Evolutionary conservation across 2,329 filamentous ascomycete genomes (phyloP).

Genomic region (Monilinia laxa): DNA sequence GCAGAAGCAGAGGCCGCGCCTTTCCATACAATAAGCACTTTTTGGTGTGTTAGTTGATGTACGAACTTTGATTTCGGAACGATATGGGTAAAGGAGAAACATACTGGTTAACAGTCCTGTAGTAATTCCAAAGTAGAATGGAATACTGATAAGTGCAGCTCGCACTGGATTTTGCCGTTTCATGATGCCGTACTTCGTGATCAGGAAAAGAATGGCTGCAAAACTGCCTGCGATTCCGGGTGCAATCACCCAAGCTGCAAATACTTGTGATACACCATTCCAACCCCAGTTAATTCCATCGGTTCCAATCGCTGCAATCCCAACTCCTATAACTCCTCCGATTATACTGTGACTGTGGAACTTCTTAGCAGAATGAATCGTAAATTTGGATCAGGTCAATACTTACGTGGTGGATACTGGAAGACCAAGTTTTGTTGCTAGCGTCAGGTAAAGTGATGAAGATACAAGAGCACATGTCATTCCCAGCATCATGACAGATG

Average conservation of each 20-base stretch:
- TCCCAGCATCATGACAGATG: constrained; percentile 67
- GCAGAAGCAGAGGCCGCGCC: constrained; percentile 10
- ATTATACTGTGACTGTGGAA: constrained; percentile 59
- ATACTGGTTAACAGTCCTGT: constrained; percentile 18
- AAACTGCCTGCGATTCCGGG: constrained; percentile 66
- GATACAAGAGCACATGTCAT: constrained; percentile 64
- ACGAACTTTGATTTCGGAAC: constrained; percentile 28
- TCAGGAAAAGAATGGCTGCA: constrained; percentile 66
- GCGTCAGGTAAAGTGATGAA: constrained; percentile 74
- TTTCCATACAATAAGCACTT: constrained; percentile 14
- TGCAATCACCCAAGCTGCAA: constrained; percentile 69
- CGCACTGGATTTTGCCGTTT: constrained; percentile 67
- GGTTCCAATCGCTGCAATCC: constrained; percentile 65
- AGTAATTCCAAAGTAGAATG: constrained; percentile 60
- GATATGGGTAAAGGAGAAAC: constrained; percentile 33
- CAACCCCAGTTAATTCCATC: constrained; percentile 66
- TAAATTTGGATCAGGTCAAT: background rate
- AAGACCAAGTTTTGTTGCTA: constrained; percentile 71
- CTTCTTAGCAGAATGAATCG: background rate
- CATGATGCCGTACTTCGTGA: constrained; percentile 71
- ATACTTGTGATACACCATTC: constrained; percentile 47
- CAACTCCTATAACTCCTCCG: constrained; percentile 66
- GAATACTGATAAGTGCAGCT: constrained; percentile 72
- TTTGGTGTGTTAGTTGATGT: constrained; percentile 28
- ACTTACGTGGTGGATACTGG: constrained; percentile 62